Conservation (phyloP, 1,139 yeast species). For the Eremothecium cymbalariae region DNA sequence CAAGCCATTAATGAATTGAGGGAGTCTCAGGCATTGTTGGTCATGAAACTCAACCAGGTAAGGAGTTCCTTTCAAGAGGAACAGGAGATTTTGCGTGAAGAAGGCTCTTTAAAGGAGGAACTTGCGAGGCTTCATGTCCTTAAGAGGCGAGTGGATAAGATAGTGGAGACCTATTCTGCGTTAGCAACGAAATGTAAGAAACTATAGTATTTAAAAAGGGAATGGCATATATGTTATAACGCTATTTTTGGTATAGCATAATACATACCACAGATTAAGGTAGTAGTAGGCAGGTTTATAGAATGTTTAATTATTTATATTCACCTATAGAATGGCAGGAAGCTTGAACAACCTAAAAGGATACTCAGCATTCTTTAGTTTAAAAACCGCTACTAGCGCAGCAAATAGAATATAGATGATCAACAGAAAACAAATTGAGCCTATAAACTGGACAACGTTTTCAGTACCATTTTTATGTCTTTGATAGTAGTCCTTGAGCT, state of each 20-base stretch:
- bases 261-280: neutral
- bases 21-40: conserved; percentile 29
- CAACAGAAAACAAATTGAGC: conserved; percentile 36
- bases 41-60: conserved; percentile 21
- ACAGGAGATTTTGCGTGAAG: conserved; percentile 16
- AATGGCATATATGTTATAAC: neutral
- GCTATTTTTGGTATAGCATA: neutral
- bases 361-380: conserved; percentile 51
- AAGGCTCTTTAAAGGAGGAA: conserved; percentile 8
- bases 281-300: neutral
- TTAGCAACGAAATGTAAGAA: conserved; percentile 5
- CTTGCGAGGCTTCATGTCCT: conserved; percentile 11
- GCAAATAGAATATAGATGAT: conserved; percentile 47
- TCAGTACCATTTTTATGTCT: conserved; percentile 13
- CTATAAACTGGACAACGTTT: conserved; percentile 38
- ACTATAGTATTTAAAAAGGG: conserved; percentile 1
- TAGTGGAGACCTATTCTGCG: conserved; percentile 11
- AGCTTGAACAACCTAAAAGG: conserved; percentile 42
- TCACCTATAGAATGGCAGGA: too few species aligned
- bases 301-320: conserved; percentile 2
- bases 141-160: conserved; percentile 12
- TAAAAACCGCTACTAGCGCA: conserved; percentile 47
- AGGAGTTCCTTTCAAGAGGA: conserved; percentile 21
- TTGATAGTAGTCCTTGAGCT: conserved; percentile 32
- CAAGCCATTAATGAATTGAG: conserved; percentile 28